Evolutionary conservation across 768 basidiomycete species (phyloP).

Genomic region (Trametes sanguinea): DNA sequence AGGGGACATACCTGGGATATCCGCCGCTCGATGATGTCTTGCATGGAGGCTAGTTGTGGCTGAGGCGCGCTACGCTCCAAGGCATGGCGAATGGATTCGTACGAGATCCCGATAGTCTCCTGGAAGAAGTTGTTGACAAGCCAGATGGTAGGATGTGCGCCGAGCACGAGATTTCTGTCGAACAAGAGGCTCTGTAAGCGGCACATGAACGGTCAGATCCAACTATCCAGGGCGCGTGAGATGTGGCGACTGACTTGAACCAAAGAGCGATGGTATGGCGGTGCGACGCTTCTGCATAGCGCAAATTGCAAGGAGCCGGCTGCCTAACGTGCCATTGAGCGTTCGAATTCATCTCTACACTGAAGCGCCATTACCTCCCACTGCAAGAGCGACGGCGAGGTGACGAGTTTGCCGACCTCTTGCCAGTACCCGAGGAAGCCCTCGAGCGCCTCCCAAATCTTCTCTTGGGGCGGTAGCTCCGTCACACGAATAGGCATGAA

Average conservation of each 20-base stretch:
- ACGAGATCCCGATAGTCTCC: slow-evolving; percentile 62
- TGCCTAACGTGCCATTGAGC: slow-evolving; percentile 34
- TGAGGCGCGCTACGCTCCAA: slow-evolving; percentile 33
- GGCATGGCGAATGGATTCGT: slow-evolving; percentile 45
- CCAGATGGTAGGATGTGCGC: slow-evolving; percentile 52
- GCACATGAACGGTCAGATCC: no score
- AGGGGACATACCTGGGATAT: slow-evolving; percentile 37
- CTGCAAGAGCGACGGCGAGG: slow-evolving; percentile 45
- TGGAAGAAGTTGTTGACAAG: slow-evolving; percentile 63
- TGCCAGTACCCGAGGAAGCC: slow-evolving; percentile 57
- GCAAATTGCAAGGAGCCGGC: slow-evolving; percentile 50
- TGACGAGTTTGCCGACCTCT: slow-evolving; percentile 50
- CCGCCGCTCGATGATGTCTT: slow-evolving; percentile 39
- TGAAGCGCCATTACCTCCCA: slow-evolving; percentile 56
- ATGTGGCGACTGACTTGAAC: slow-evolving; percentile 49
- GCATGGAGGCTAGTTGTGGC: slow-evolving; percentile 28
- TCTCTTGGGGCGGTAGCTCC: slow-evolving; percentile 47
- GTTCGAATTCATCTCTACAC: neutral
- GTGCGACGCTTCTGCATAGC: slow-evolving; percentile 39
- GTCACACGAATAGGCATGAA: slow-evolving; percentile 70
- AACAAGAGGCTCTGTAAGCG: slow-evolving; percentile 53
- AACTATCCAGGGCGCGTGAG: neutral
- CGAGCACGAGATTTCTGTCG: slow-evolving; percentile 56
- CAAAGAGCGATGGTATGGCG: slow-evolving; percentile 64
- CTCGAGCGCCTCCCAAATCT: slow-evolving; percentile 54